Percentiles rank a stretch among this genome's conserved stretches.
Conservation (phyloP, 1,284 basidiomycete genomes). For the Boletus sp. region DNA sequence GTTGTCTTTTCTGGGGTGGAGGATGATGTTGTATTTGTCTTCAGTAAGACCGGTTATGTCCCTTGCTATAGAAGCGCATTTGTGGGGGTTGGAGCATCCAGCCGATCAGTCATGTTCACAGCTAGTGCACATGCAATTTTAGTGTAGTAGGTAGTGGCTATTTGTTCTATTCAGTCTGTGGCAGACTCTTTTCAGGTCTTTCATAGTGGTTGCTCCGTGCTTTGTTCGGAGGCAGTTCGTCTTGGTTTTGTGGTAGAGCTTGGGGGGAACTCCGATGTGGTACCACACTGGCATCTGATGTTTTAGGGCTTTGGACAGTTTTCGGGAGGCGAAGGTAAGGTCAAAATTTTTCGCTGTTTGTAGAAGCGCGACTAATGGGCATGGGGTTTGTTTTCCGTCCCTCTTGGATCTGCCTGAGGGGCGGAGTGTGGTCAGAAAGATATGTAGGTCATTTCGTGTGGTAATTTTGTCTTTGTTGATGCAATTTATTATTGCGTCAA, state of each 20-base stretch:
- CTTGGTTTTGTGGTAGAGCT: not conserved
- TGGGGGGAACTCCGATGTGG: not conserved
- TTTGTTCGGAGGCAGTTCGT: not conserved
- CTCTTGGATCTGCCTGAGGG: not conserved
- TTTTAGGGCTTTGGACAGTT: not conserved
- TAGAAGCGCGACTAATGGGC: not conserved
- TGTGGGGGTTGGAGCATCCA: too few species aligned
- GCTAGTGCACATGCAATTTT: too few species aligned
- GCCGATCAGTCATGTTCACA: too few species aligned
- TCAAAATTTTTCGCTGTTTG: not conserved
- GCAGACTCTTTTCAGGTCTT: not conserved
- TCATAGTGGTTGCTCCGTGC: not conserved
- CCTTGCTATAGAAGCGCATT: too few species aligned
- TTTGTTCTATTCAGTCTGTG: too few species aligned
- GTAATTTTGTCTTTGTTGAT: not conserved
- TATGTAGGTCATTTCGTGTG: not conserved
- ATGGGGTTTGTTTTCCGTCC: not conserved
- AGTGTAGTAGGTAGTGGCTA: too few species aligned
- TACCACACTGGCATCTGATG: not conserved
- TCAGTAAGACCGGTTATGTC: too few species aligned
- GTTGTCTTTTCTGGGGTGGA: too few species aligned
- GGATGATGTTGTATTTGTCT: too few species aligned
- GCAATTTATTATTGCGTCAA: not conserved
- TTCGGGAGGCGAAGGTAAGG: not conserved
- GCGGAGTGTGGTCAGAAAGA: not conserved